Conservation (phyloP, 1,139 yeast genomes). For the Yamadazyma jaroonii region DNA sequence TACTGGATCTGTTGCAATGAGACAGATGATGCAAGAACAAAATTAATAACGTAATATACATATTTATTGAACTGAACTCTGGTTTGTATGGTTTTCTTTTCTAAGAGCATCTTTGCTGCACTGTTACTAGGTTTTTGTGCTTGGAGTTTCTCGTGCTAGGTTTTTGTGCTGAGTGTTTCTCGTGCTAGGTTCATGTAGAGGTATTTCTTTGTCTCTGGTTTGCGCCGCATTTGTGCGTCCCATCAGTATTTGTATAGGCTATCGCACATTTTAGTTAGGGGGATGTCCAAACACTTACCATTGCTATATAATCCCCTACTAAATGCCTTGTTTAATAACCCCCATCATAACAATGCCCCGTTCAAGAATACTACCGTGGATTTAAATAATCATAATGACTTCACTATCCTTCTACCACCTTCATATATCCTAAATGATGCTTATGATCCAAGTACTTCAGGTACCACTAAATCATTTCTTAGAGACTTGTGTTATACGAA, state of each 20-base stretch:
- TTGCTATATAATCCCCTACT: slow-evolving; percentile 61
- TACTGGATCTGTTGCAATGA: slow-evolving; percentile 39
- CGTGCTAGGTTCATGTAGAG: no score
- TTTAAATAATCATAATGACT: slow-evolving; percentile 44
- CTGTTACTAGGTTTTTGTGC: no score
- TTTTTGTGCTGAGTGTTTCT: no score
- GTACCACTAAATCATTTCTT: slow-evolving; percentile 32
- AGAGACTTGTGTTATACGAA: slow-evolving; percentile 55
- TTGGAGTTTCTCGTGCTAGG: no score
- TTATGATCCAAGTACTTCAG: slow-evolving; percentile 46
- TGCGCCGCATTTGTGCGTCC: no score
- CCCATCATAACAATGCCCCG: slow-evolving; percentile 50
- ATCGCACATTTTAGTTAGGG: no score
- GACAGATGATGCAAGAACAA: slow-evolving; percentile 31
- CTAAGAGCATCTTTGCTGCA: no score
- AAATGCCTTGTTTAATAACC: slow-evolving; percentile 67
- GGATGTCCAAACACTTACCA: slow-evolving; percentile 25
- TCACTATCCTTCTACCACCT: slow-evolving; percentile 62
- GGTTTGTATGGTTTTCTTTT: no score
- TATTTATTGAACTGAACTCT: no score
- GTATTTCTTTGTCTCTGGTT: no score
- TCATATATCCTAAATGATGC: slow-evolving; percentile 48
- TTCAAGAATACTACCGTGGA: slow-evolving; percentile 46
- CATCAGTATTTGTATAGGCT: no score
- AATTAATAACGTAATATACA: slow-evolving; percentile 17